Evolutionary conservation across 2,329 filamentous ascomycete genomes (phyloP).

Genomic region (Fusarium sp.): DNA sequence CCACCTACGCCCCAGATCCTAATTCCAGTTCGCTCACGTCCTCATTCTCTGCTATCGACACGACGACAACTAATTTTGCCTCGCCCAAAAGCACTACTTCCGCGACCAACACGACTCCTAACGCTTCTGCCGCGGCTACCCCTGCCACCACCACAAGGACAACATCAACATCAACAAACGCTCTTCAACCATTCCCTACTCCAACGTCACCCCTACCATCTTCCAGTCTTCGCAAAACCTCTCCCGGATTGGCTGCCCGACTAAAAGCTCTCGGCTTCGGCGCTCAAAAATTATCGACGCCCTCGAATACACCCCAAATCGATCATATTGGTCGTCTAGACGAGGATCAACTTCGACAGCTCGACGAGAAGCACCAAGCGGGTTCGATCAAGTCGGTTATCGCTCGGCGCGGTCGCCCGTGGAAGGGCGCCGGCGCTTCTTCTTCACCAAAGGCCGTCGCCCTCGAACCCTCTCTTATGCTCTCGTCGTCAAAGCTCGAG

Average conservation of each 20-base stretch:
- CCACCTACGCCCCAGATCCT: conserved; percentile 39
- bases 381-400: conserved; percentile 62
- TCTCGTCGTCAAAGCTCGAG: conserved; percentile 46
- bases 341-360: conserved; percentile 74
- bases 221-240: conserved; percentile 64
- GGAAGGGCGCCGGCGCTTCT: conserved; percentile 70
- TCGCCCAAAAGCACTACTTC: conserved; percentile 27
- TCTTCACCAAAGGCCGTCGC: conserved; percentile 44
- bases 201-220: conserved; percentile 43
- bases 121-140: conserved; percentile 36
- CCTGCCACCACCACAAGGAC: conserved; percentile 38
- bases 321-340: conserved; percentile 74
- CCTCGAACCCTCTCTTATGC: conserved; percentile 40
- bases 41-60: conserved; percentile 34
- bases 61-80: conserved; percentile 37
- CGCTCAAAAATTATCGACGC: conserved; percentile 52
- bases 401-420: conserved; percentile 75
- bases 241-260: conserved; percentile 72
- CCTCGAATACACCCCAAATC: conserved; percentile 43
- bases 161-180: conserved; percentile 42
- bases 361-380: conserved; percentile 74
- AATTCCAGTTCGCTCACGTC: conserved; percentile 43
- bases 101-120: conserved; percentile 26
- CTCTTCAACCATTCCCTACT: conserved; percentile 35
- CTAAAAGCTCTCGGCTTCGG: conserved; percentile 73